Evolutionary conservation across 129 eudicot species (phyloP).

Genomic region (Glebionis coronaria): DNA sequence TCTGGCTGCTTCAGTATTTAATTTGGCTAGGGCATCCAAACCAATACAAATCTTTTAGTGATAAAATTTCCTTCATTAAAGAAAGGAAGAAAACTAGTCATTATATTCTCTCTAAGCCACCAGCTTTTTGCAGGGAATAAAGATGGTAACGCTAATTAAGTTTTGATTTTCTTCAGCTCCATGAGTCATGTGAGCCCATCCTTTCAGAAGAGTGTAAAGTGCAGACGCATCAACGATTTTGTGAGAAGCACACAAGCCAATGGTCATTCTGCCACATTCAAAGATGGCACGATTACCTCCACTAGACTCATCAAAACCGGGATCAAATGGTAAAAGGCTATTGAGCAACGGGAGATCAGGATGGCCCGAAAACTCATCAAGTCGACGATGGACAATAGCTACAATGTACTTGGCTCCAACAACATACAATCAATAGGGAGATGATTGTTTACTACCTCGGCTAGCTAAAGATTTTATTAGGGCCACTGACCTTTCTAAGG

Average conservation of each 20-base stretch:
- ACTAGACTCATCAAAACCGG: background rate
- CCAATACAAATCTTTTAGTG: conserved; percentile 10
- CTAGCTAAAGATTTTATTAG: conserved; percentile 23
- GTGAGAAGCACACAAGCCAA: conserved; percentile 21
- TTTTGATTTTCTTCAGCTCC: conserved; percentile 23
- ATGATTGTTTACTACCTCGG: background rate
- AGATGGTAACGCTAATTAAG: no score
- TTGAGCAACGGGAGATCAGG: background rate
- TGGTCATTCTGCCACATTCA: conserved; percentile 27
- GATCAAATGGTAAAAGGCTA: conserved; percentile 14
- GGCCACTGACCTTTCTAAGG: background rate
- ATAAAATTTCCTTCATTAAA: no score
- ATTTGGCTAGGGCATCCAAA: background rate
- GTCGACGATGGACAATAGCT: background rate
- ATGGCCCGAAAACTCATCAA: background rate
- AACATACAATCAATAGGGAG: conserved; percentile 2
- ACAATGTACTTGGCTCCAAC: background rate
- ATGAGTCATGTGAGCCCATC: conserved; percentile 36
- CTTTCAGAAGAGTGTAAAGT: conserved; percentile 32
- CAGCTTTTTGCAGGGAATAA: no score
- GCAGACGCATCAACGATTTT: conserved; percentile 49
- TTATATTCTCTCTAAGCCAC: no score
- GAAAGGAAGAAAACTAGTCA: no score
- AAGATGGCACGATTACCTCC: conserved; percentile 9
- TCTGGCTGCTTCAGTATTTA: background rate